phyloP scores from a whole-genome alignment of 2,329 filamentous ascomycete genomes.

The Hymenotorrendiella dingleyae region DNA sequence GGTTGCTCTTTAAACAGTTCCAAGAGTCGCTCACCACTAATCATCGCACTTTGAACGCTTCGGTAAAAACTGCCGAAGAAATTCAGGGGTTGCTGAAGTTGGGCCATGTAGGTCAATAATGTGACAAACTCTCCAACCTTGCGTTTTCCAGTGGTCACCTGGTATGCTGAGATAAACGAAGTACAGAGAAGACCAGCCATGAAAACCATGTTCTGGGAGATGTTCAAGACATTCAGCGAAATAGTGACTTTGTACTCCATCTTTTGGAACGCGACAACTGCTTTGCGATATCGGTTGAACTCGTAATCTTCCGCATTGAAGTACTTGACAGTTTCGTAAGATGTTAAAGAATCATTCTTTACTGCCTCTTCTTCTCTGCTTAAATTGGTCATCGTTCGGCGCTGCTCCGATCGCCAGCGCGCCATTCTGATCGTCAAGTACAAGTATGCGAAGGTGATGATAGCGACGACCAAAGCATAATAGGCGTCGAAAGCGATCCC shows the following conservation, averaged over 20 bases:
- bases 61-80: conserved; percentile 95
- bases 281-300: conserved; percentile 64
- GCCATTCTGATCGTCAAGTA: conserved; percentile 96
- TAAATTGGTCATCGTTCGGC: conserved; percentile 90
- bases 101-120: conserved; percentile 70
- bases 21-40: conserved; percentile 89
- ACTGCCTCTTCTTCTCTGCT: conserved; percentile 94
- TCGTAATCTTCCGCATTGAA: conserved; percentile 82
- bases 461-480: conserved; percentile 81
- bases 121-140: conserved; percentile 66
- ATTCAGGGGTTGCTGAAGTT: conserved; percentile 75
- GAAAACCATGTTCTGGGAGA: conserved; percentile 74
- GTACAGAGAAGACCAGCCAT: conserved; percentile 68
- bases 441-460: conserved; percentile 93
- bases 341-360: conserved; percentile 97
- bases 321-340: conserved; percentile 94
- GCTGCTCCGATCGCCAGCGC: conserved; percentile 82
- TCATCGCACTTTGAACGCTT: conserved; percentile 93
- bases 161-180: conserved; percentile 69
- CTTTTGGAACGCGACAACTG: conserved; percentile 64
- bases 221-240: conserved; percentile 74
- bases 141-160: conserved; percentile 62
- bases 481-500: conserved; percentile 74
- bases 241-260: conserved; percentile 73
- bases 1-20: conserved; percentile 96